A percentile compares a stretch with the other conserved stretches of the same genome.
These are phyloP conservation scores for Cucumis hystrix DNA, from an alignment of 306 rosid species.

Conservation along the genomic window DNA sequence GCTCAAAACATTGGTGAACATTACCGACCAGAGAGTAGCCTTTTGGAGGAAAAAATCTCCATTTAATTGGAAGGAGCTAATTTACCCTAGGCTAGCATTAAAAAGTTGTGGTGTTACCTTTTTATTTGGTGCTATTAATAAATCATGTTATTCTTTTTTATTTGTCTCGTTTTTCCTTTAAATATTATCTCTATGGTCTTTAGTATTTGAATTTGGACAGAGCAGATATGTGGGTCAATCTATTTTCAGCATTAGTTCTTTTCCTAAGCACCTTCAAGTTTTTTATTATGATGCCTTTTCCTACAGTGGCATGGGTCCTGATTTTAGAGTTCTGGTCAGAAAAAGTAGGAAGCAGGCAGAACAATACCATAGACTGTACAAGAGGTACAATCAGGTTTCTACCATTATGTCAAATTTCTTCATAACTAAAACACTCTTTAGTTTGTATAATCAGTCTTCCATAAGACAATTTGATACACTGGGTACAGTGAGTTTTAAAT, in stretches of 20 bases:
- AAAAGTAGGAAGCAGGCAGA: slow-evolving; percentile 97
- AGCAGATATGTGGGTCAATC: background rate
- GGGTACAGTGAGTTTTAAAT: slow-evolving; percentile 23
- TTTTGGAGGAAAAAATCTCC: background rate
- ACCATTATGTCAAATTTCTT: background rate
- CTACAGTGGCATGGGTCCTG: slow-evolving; percentile 95
- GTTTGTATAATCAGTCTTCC: background rate
- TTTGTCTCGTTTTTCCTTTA: background rate
- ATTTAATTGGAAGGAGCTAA: background rate
- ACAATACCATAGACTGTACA: slow-evolving; percentile 79
- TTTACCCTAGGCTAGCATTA: background rate
- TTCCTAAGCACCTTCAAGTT: background rate
- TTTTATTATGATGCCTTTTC: background rate
- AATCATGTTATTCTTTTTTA: background rate
- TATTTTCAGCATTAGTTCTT: background rate
- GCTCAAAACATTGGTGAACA: background rate
- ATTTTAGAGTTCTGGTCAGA: slow-evolving; percentile 84
- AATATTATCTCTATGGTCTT: background rate
- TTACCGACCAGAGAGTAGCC: background rate
- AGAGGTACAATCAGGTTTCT: slow-evolving; percentile 26
- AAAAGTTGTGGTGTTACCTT: background rate
- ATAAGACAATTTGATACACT: slow-evolving; percentile 17
- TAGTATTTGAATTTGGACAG: background rate
- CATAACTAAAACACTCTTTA: background rate
- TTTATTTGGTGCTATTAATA: background rate